Base-by-base conservation (phyloP, 495 filamentous ascomycete genomes). In the Amniculicola lignicola region DNA sequence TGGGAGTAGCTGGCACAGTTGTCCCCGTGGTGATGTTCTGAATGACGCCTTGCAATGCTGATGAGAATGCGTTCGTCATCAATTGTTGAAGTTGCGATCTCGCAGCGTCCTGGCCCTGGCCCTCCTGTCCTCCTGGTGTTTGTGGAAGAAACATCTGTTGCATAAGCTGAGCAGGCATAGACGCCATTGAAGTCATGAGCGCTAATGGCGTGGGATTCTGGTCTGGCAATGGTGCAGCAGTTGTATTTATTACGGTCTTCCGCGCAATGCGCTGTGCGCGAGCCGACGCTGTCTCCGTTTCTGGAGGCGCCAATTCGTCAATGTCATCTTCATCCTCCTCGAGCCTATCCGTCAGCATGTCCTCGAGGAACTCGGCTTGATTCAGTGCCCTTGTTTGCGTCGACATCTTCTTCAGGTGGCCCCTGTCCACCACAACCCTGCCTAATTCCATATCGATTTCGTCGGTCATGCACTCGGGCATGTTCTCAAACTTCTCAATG, bases 401-500 rank as follows among this genome's bases (percentile, higher is more conserved):
- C 18, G 36, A 46, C 56, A 70, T 65, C 15, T 55, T 41, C 42
- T 45, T 28, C 10, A 95, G 64, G 73, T 96, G 91, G 2, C 93
- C 91, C 76, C 94, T 91, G 68, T 96, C 77, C 27, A 95, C 84
- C 12, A 92, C 77, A 23, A 98, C 83, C 38, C 87, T 73, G 18
- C 87, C 89, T 0, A 86, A 93, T 51, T 74, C 71, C 19, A 89
- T 69, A 71, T 93, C 87, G 59, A 94, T 86, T 70, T 90, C 88
- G 63, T 93, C 90, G 14, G 83, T 46, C 51, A 31, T 28, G 9
- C 18, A 15, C n/a, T 50, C 45, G 28, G 51, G 43, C 43, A 69
- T 96, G 86, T 61, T 79, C 80, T 18, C 81, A 67, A 96, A 98
- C 69, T 93, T 95, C 24, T 82, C 79, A 63, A 96, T 95, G 31